Conservation (phyloP, 2,329 filamentous ascomycete genomes). For the Colletotrichum cordylinicola region DNA sequence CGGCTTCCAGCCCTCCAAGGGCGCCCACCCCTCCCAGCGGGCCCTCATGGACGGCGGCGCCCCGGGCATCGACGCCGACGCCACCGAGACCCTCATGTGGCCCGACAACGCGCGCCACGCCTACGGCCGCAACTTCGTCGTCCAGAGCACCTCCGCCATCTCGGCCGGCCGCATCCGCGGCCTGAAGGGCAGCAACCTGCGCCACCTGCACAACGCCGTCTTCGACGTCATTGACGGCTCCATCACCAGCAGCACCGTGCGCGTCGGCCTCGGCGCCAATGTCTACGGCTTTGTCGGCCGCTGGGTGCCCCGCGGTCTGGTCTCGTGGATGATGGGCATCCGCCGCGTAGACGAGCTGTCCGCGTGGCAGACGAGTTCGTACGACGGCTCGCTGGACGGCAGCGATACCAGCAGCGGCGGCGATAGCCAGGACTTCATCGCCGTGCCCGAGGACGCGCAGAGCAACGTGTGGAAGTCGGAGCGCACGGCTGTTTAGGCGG, state of each 20-base stretch:
- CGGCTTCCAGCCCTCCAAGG: slow-evolving; percentile 60
- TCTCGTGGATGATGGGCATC: slow-evolving; percentile 95
- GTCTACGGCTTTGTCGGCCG: slow-evolving; percentile 86
- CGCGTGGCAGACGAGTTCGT: slow-evolving; percentile 54
- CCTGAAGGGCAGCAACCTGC: slow-evolving; percentile 72
- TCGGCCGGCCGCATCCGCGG: slow-evolving; percentile 63
- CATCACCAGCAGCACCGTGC: slow-evolving; percentile 67
- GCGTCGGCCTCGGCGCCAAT: slow-evolving; percentile 83
- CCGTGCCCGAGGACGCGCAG: slow-evolving; percentile 49
- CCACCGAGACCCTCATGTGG: slow-evolving; percentile 67
- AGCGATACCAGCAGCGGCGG: slow-evolving; percentile 37
- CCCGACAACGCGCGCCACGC: slow-evolving; percentile 62
- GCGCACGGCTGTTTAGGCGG: background rate
- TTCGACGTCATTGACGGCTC: slow-evolving; percentile 85
- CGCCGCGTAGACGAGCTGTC: slow-evolving; percentile 64
- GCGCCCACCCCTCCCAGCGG: slow-evolving; percentile 39
- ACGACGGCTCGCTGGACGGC: slow-evolving; percentile 37
- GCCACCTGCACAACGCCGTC: slow-evolving; percentile 83
- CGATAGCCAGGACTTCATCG: slow-evolving; percentile 54
- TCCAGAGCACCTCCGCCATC: slow-evolving; percentile 60
- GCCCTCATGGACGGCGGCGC: slow-evolving; percentile 42
- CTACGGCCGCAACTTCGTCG: slow-evolving; percentile 68
- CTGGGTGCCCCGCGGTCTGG: slow-evolving; percentile 77
- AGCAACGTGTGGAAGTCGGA: slow-evolving; percentile 50
- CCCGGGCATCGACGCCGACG: slow-evolving; percentile 46